Base-by-base conservation (phyloP, 805 yeast species). In the Kuraishia ogatae region DNA sequence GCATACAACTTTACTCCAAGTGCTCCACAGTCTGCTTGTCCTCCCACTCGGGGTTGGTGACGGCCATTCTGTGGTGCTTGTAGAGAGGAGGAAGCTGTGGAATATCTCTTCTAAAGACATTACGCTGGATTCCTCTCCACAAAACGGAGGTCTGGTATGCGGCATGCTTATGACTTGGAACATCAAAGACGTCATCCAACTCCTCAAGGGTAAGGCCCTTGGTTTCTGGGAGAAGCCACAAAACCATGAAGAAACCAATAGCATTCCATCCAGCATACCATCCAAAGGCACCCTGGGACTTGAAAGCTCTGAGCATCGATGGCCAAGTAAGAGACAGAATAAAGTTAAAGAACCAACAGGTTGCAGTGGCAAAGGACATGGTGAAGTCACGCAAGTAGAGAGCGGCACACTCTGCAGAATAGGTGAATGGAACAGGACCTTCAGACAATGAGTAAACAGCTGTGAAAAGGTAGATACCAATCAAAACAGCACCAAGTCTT, bases 401-500 rank as follows among this genome's bases (percentile, higher is more conserved):
- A 57, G 93, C 89, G 73, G 86, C 81, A 62, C 86, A 87, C 69
- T 89, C 96, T 10, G 96, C 96, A 23, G 91, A 84, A 65, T 89
- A 87, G 1, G 94, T 86, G 72, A 89, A 89, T 2, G 96, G 96
- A 50, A 89, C 94, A 15, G 94, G 96, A 50, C 96, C 96, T 67
- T 87, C 89, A 55, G 96, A 93, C 2, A 88, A 82, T 0, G 96
- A 87, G 70, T 89, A 89, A 55, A 86, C 85, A 49, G 82, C 77
- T 0, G 89, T 74, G 69, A 80, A 89, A 29, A 89, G 65, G 66
- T 89, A 89, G 56, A 89, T 84, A 60, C 94, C 96, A 58, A 82
- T 72, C 5, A 86, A 75, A 55, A 88, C 83, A 54, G 85, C 77
- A 2, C 84, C 97, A 57, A 85, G 69, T 62, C 88, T 77, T 2